phyloP scores from a whole-genome alignment of 2,329 filamentous ascomycete species.

The Phialophora verrucosa region DNA sequence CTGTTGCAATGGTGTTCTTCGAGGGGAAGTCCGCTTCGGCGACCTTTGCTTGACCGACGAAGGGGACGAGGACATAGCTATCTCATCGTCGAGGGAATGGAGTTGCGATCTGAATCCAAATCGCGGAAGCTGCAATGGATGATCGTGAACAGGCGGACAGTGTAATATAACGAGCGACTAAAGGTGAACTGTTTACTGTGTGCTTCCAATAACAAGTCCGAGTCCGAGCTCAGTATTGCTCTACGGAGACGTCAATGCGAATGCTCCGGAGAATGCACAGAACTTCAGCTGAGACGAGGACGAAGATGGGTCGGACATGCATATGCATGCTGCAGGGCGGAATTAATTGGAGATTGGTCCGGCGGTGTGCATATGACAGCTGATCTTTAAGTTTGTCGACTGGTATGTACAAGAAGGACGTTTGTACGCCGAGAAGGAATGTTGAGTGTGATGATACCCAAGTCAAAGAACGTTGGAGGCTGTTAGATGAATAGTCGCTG shows the following conservation, averaged over 20 bases:
- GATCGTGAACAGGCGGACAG: neutral
- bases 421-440: constrained; percentile 21
- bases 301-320: constrained; percentile 28
- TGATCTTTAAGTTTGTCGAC: constrained; percentile 24
- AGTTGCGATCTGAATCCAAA: constrained; percentile 12
- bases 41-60: constrained; percentile 35
- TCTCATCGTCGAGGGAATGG: constrained; percentile 29
- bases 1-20: constrained; percentile 53
- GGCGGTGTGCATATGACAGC: constrained; percentile 28
- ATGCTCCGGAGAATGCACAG: constrained; percentile 6
- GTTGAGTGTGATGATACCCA: constrained; percentile 14
- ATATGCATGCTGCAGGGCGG: constrained; percentile 41
- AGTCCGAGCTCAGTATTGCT: constrained; percentile 8
- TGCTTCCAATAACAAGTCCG: neutral
- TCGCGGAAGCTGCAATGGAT: constrained; percentile 1
- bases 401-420: constrained; percentile 19
- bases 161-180: constrained; percentile 34
- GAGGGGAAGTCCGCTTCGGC: constrained; percentile 49
- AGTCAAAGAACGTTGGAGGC: neutral
- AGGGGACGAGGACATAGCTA: constrained; percentile 38
- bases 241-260: constrained; percentile 9
- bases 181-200: constrained; percentile 30
- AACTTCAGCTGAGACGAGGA: constrained; percentile 16
- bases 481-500: constrained; percentile 6
- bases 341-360: constrained; percentile 34